Evolutionary conservation across 306 rosid genomes (phyloP), one percentile per base, ranked within the genome.

Genomic region (Cucurbita maxima): DNA sequence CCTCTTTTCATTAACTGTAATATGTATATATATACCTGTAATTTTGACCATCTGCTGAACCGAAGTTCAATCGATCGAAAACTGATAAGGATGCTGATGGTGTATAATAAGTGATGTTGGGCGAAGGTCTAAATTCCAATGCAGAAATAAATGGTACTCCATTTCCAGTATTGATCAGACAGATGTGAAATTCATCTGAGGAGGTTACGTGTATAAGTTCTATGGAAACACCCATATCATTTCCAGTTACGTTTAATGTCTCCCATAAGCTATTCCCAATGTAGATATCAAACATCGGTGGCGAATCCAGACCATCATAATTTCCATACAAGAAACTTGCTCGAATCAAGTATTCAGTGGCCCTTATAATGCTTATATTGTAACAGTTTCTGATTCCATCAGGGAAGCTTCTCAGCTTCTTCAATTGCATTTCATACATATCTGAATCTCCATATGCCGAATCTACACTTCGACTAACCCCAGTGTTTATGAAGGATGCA

Each of bases 331-430:
- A 48, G 61, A 75, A 75, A 3, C 0, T 18, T 48, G 40, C 74
- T 30, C 74, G 58, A 11, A 66, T 66, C 72, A 66, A 66, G 50
- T 79, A 88, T 3, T n/a, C 70, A 10, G 55, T 79, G 10, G 60
- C 59, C 13, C 4, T 78, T 3, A 63, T 41, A 4, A 62, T 58
- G 59, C 43, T 44, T 62, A 88, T 44, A 1, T 25, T 48, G 71
- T 88, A 85, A 47, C 92, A 85, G 48, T 83, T 81, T 22, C 81
- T 55, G 15, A 12, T 57, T 47, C 81, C 81, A 16, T 66, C 20
- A 9, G 83, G 83, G 22, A 81, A 81, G 76, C 78, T 76, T 47
- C 81, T 71, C 8, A 81, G 66, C 69, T 11, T n/a, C 51, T 18
- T 12, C 10, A 50, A 15, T 13, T 52, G 75, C 45, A 41, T 71